Base-by-base conservation (phyloP, 1,139 yeast species). In the Hemisphaericaspora xylofermentans region DNA sequence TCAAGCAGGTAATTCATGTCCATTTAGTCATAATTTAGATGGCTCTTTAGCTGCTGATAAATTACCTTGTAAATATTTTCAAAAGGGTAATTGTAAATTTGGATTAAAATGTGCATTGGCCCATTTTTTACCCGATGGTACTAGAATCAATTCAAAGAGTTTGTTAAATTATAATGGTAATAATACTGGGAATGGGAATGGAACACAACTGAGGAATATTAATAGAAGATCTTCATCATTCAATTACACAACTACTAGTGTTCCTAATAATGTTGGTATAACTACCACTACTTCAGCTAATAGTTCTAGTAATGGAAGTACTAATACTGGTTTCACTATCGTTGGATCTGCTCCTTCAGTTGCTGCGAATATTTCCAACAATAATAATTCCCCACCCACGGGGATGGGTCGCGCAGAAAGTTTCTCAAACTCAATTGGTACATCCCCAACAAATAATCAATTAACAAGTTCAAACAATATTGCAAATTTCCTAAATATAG, bases 51-150 rank as follows among this genome's bases (percentile, higher is more conserved):
- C 71, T 19, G 76, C 76, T 25, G 89, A 84, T 46, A 78, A 78
- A 47, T 76, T 85, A 25, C 95, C 95, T 7, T 91, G 98, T 72
- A 89, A 88, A 68, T 91, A 89, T 61, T 91, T 88, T 61, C 94
- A 86, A 56, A 87, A 87, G 66, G 98, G 98, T 10, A 88, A 88
- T 59, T 91, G 98, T 63, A 89, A 88, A 63, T 91, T 91, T 64
- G 98, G 98, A 3, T 68, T 80, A 42, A 89, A 88, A 58, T 91
- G 98, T 68, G 97, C 96, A 2, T 77, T 91, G 59, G 95, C 95
- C 16, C 98, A 91, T 64, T 77, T 86, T 45, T 64, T 87, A 33
- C 94, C 96, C 1, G 95, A 89, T 57, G 97, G 96, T 0, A 78
- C 89, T n/a, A 67, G 88, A 36, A 84, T 86, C 19, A 86, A 84